phyloP scores from a whole-genome alignment of 768 basidiomycete species.

The Kondoa subrosea region DNA sequence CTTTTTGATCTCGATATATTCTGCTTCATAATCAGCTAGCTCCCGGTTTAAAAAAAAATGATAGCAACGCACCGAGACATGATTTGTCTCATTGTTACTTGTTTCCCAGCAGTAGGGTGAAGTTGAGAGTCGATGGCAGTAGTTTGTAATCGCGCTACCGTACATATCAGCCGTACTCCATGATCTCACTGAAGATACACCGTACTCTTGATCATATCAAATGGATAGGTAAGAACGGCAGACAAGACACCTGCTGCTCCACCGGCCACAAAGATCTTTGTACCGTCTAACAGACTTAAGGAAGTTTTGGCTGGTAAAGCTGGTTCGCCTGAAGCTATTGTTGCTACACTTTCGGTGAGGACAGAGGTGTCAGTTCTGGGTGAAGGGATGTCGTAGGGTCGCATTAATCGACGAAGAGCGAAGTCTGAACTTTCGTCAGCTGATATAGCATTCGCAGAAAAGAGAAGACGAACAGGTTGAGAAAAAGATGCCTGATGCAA shows the following conservation, averaged over 20 bases:
- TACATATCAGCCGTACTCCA: background rate
- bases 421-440: background rate
- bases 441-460: background rate
- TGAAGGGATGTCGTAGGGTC: background rate
- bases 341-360: background rate
- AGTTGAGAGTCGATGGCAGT: background rate
- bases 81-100: background rate
- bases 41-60: background rate
- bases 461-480: background rate
- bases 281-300: background rate
- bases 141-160: background rate
- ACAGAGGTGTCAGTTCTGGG: background rate
- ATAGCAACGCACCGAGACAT: background rate
- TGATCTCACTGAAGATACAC: background rate
- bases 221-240: background rate
- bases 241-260: background rate
- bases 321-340: background rate
- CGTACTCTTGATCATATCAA: constrained; percentile 4
- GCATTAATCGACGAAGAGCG: background rate
- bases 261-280: constrained; percentile 2
- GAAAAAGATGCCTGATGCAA: constrained; percentile 2
- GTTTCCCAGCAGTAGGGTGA: background rate
- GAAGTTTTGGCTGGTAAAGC: background rate
- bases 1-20: background rate
- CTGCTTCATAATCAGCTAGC: background rate